A percentile compares a stretch with the other conserved stretches of the same genome.
These are phyloP conservation scores for Aureobasidium subglaciale DNA, from an alignment of 2,329 filamentous ascomycete species.

Conservation along the genomic window DNA sequence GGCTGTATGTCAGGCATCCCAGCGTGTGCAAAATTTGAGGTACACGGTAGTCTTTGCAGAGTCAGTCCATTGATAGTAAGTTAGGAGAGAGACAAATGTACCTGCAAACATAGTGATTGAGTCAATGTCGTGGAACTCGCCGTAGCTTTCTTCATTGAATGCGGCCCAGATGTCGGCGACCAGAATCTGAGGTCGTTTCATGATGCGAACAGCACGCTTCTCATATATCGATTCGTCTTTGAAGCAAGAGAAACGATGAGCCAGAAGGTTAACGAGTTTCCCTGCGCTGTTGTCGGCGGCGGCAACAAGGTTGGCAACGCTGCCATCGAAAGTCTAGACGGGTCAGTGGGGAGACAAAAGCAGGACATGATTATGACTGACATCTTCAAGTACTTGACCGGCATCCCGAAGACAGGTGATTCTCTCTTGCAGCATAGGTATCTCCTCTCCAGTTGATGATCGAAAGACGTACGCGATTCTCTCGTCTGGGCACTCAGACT, in stretches of 20 bases:
- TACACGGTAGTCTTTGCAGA: slow-evolving; percentile 70
- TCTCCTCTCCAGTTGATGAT: slow-evolving; percentile 77
- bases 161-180: slow-evolving; percentile 96
- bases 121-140: slow-evolving; percentile 81
- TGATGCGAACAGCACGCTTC: slow-evolving; percentile 66
- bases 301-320: slow-evolving; percentile 64
- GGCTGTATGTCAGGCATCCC: slow-evolving; percentile 77
- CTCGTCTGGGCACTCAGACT: slow-evolving; percentile 61
- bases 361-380: slow-evolving; percentile 32
- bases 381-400: slow-evolving; percentile 69
- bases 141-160: slow-evolving; percentile 74
- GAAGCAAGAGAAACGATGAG: slow-evolving; percentile 77
- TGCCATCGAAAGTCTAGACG: slow-evolving; percentile 63
- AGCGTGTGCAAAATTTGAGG: slow-evolving; percentile 85
- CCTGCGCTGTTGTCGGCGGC: slow-evolving; percentile 74
- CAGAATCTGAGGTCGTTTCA: slow-evolving; percentile 93
- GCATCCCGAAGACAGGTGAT: slow-evolving; percentile 76
- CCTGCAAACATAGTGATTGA: slow-evolving; percentile 95
- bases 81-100: slow-evolving; percentile 21
- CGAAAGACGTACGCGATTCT: slow-evolving; percentile 72
- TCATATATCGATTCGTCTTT: slow-evolving; percentile 73
- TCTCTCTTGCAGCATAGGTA: slow-evolving; percentile 74
- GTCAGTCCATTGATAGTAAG: background rate
- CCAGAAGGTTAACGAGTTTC: slow-evolving; percentile 76
- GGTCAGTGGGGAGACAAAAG: background rate